Base-by-base conservation (phyloP, 192 early-diverging fungal species). In the Backusella sp. region DNA sequence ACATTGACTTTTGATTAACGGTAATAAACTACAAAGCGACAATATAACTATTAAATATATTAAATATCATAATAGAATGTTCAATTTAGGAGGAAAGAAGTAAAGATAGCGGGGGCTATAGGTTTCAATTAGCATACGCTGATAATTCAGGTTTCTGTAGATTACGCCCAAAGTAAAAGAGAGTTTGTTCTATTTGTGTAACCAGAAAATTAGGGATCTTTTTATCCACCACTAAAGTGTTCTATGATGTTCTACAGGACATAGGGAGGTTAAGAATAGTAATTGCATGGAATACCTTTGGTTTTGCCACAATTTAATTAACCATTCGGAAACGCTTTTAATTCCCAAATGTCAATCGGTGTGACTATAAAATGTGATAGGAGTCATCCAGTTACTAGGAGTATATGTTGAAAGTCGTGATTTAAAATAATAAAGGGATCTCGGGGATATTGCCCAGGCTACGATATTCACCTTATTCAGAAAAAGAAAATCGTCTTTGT, bases 301-400 rank as follows among this genome's bases (percentile, higher is more conserved):
- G 9, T 26, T 59, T 59, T 59, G 53, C 53, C 53, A 59, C 53
- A 59, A 59, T 59, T 21, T 59, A 59, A 59, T 59, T 59, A 59
- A 11, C 21, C 7, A 26, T 21, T 23, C n/a, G 53, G n/a, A 59
- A 26, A 59, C 8, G 23, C 53, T 26, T 23, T 26, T 49, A 49
- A 19, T 49, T 49, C 19, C 19, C n/a, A n/a, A 49, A 49, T n/a
- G 6, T 59, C 53, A 59, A 23, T 21, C 17, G 21, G 0, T 59
- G 46, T 59, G 21, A 59, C 53, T 59, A 23, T 23, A 59, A 59
- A 59, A 9, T 59, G 7, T 26, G 11, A 59, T 26, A 59, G 53
- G 53, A 26, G 53, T 26, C 2, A 26, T 23, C 23, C 23, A 23
- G 9, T 4, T 9, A 59, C 53, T 59, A 59, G 46, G 46, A 49